Evolutionary conservation across 1,284 basidiomycete genomes (phyloP).

Genomic region (Austropuccinia psidii): DNA sequence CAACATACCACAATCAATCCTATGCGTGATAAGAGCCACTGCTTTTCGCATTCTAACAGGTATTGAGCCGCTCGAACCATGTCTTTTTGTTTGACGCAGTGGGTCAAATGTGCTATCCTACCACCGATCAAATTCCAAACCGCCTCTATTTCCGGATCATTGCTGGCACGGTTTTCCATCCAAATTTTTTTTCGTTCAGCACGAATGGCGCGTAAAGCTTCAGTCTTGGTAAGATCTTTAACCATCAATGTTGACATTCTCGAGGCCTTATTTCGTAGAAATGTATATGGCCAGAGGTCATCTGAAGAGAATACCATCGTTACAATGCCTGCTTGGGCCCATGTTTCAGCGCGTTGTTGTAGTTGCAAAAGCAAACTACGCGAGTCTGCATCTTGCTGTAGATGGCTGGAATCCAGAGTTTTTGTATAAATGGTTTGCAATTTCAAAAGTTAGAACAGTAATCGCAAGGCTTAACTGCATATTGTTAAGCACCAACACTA

Average conservation of each 20-base stretch:
- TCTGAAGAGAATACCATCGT: constrained; percentile 36
- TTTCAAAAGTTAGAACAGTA: background rate
- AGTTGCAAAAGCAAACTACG: constrained; percentile 27
- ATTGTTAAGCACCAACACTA: constrained; percentile 33
- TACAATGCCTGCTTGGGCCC: constrained; percentile 33
- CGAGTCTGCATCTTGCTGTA: constrained; percentile 26
- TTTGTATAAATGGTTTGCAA: no score
- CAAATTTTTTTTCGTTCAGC: constrained; percentile 29
- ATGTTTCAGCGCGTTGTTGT: constrained; percentile 33
- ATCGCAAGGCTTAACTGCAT: constrained; percentile 18
- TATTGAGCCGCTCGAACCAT: constrained; percentile 28
- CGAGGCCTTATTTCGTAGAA: constrained; percentile 17
- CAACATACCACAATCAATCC: constrained; percentile 33
- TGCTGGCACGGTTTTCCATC: background rate
- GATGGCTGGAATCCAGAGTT: constrained; percentile 18
- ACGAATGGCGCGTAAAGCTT: constrained; percentile 21
- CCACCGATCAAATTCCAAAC: constrained; percentile 26
- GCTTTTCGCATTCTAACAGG: constrained; percentile 31
- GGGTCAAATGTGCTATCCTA: constrained; percentile 26
- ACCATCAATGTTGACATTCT: constrained; percentile 29
- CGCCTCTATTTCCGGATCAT: constrained; percentile 18
- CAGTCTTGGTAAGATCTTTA: constrained; percentile 20
- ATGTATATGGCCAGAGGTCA: constrained; percentile 33
- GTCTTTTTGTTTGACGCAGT: constrained; percentile 34
- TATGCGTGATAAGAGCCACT: constrained; percentile 33